Conservation (phyloP, 345 rosid species). For the Camelina hispida region DNA sequence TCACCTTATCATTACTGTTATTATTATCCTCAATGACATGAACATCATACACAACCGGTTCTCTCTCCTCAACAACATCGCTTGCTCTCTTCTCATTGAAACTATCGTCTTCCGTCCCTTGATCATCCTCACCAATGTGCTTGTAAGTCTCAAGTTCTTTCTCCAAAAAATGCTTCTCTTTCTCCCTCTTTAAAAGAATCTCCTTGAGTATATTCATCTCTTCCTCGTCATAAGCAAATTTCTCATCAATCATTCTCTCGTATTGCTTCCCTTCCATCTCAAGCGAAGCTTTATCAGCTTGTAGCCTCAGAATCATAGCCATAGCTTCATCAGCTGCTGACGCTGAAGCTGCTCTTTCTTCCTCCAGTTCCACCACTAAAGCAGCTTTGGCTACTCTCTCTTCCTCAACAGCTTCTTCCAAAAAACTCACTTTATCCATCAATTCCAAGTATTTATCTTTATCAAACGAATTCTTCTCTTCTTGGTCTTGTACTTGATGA, state of each 20-base stretch:
- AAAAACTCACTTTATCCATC: conserved; percentile 45
- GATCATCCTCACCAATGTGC: conserved; percentile 49
- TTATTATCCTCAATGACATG: conserved; percentile 68
- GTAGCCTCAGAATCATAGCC: conserved; percentile 88
- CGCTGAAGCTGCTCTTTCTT: conserved; percentile 88
- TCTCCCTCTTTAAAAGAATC: conserved; percentile 72
- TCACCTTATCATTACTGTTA: conserved; percentile 38
- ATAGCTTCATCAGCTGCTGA: conserved; percentile 90
- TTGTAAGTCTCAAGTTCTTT: conserved; percentile 75
- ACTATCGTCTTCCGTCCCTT: background rate
- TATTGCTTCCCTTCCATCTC: conserved; percentile 92
- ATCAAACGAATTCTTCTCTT: conserved; percentile 42
- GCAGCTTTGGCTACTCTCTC: conserved; percentile 56
- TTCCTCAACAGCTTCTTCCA: conserved; percentile 63
- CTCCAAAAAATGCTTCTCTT: conserved; percentile 77
- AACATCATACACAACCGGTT: conserved; percentile 70
- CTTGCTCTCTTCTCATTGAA: background rate
- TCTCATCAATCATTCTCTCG: conserved; percentile 88
- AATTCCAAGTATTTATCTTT: conserved; percentile 48
- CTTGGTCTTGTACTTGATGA: conserved; percentile 45
- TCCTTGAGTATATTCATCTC: conserved; percentile 90
- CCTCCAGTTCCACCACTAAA: conserved; percentile 65
- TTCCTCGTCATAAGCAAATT: conserved; percentile 76
- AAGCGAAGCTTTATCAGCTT: conserved; percentile 76
- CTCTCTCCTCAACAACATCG: conserved; percentile 19